Conservation (phyloP, 1,139 yeast species). For the Debaryomyces subglobosus region DNA sequence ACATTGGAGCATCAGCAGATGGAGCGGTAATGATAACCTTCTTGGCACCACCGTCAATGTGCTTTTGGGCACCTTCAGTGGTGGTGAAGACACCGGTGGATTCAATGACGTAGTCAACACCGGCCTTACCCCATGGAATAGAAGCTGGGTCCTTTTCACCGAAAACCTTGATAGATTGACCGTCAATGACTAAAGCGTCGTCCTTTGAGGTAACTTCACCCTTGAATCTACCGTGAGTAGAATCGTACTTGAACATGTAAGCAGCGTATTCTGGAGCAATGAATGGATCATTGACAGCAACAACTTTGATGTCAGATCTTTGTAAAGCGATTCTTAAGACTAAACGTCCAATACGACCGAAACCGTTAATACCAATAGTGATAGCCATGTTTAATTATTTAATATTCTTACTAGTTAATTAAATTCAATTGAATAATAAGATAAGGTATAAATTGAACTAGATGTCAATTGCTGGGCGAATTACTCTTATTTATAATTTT, state of each 20-base stretch:
- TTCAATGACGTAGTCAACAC: constrained; percentile 81
- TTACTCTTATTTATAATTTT: constrained; percentile 7
- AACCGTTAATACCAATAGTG: constrained; percentile 81
- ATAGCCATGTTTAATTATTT: constrained; percentile 33
- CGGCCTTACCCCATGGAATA: constrained; percentile 81
- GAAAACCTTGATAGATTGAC: constrained; percentile 67
- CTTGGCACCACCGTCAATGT: constrained; percentile 85
- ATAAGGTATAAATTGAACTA: background rate
- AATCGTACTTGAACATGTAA: constrained; percentile 87
- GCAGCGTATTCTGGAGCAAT: constrained; percentile 82
- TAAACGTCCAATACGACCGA: constrained; percentile 89
- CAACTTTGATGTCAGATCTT: constrained; percentile 73
- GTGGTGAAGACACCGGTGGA: constrained; percentile 90
- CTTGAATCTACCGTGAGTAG: constrained; percentile 77
- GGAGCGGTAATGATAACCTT: constrained; percentile 90
- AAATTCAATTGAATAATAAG: constrained; percentile 7
- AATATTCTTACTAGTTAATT: constrained; percentile 6
- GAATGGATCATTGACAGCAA: constrained; percentile 84
- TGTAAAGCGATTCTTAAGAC: constrained; percentile 77
- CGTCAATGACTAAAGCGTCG: constrained; percentile 63
- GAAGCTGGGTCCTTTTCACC: constrained; percentile 78
- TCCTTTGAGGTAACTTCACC: constrained; percentile 69
- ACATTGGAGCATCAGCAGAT: constrained; percentile 87
- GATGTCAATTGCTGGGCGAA: constrained; percentile 1
- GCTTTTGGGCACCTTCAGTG: constrained; percentile 75